Base-by-base conservation (phyloP, 768 basidiomycete genomes). In the Boletus insuetus region DNA sequence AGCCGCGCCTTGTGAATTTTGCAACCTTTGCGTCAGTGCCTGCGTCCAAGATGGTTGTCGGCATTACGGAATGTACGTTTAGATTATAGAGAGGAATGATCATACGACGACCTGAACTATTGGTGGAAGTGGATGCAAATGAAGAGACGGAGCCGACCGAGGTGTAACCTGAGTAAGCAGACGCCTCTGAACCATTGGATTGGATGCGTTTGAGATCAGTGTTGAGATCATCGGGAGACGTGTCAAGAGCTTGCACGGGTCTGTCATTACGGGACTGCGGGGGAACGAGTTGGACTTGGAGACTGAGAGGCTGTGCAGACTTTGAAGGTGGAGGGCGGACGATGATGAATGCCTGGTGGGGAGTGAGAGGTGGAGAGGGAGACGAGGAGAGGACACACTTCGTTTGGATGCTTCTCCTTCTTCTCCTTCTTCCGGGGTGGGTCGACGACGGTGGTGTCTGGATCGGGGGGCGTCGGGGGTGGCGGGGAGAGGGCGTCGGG, bases 251-350 rank as follows among this genome's bases (percentile, higher is more conserved):
- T 53, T 79, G 76, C 19, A 78, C 70, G 43, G 68, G 73, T 11
- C 71, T 73, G 17, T 75, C 74, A 58, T 66, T 24, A 69, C 77
- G 54, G 75, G 82, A 50, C 73, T 73, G 59, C 73, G 79, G 40
- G 6, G 91, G 90, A 1, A 96, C 87, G 40, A 97, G 85, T 69
- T 97, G 94, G 12, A 97, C 86, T 64, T 97, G 94, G 1, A 96
- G 78, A 68, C 95, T 94, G 42, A 95, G 77, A 1, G 93, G 89
- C 60, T 95, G 91, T 58, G 89, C 89, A n/a, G 82, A 78, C 63
- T 86, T 84, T 7, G 89, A 83, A 1, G 92, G 91, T 3, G 93
- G 93, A 6, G 94, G 94, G 47, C 91, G 84, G 52, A 96, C 94
- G 65, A 96, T 85, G 54, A 95, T 90, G 74, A 94, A 93, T 0